phyloP scores from a whole-genome alignment of 371 early-diverging fungal species.

The Umbelopsis sp. region DNA sequence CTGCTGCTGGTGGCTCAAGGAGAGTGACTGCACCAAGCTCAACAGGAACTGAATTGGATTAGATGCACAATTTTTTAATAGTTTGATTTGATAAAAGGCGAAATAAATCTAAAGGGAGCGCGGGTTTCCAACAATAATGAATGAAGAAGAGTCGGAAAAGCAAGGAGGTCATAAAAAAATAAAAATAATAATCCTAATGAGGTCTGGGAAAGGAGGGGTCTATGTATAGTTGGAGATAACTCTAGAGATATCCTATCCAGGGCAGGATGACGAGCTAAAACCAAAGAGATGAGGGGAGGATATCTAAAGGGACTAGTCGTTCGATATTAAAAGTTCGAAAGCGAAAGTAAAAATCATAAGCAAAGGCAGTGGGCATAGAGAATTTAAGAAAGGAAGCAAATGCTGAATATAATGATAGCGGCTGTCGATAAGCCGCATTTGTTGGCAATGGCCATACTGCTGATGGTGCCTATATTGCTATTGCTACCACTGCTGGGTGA shows the following conservation, averaged over 20 bases:
- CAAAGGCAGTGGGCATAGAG: background rate
- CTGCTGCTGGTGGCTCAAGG: background rate
- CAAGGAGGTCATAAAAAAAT: background rate
- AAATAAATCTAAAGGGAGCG: background rate
- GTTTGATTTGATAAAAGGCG: background rate
- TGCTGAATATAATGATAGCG: background rate
- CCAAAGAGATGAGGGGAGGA: background rate
- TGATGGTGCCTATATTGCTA: background rate
- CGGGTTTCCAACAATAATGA: background rate
- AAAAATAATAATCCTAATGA: background rate
- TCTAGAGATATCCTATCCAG: background rate
- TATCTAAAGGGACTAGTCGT: background rate
- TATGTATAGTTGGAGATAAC: background rate
- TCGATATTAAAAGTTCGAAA: background rate
- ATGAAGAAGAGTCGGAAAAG: background rate
- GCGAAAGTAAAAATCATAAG: no score
- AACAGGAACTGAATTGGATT: constrained; percentile 12
- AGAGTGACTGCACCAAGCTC: background rate
- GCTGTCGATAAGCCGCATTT: background rate
- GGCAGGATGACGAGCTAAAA: background rate
- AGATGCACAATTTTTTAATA: constrained; percentile 5
- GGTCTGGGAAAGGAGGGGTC: background rate
- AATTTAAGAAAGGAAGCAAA: background rate
- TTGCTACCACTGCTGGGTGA: background rate
- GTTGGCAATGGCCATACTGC: background rate